Evolutionary conservation across 768 basidiomycete species (phyloP), one percentile per base, ranked within the genome.

Genomic region (Dioszegia aurantiaca): DNA sequence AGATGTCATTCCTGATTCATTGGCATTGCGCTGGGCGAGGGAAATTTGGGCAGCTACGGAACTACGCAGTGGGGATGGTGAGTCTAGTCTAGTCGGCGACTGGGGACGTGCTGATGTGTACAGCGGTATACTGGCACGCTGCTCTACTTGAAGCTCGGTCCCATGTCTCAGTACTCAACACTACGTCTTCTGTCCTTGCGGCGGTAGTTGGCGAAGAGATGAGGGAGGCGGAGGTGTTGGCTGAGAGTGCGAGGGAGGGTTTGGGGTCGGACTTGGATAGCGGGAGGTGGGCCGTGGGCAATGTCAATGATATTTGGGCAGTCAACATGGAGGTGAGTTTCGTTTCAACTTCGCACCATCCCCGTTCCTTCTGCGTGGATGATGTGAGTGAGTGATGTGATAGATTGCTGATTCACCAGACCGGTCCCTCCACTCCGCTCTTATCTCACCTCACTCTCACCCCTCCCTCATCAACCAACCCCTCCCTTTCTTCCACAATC

Each of bases 41-140:
- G 62, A 62, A 26, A 42, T 68, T 16, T 36, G 61, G 8, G 12
- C 51, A 23, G 59, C 48, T 6, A 58, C 58, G n/a, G 44, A 42
- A 3, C 47, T 61, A 24, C 40, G 65, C 31, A 41, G 49, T 37
- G 68, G 66, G 1, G 36, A 52, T 41, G 43, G 63, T 63, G 57
- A 61, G 64, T 65, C 14, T 21, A 16, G 28, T 39, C 44, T 6
- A 33, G 33, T 31, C 6, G 10, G 10, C 28, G 11, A n/a, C 28
- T 12, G 16, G n/a, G 21, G 16, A 11, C 44, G 19, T 6, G 21
- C 43, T 43, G 31, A 23, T 39, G 9, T 33, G 16, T 28, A 10
- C 43, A 70, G 68, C 61, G 1, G 55, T 65, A 12, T 73, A 56
- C 59, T 73, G 71, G 71, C 56, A 65, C 28, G 46, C 42, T 23